Base-by-base conservation (phyloP, 805 yeast genomes). In the Priceomyces carsonii region DNA sequence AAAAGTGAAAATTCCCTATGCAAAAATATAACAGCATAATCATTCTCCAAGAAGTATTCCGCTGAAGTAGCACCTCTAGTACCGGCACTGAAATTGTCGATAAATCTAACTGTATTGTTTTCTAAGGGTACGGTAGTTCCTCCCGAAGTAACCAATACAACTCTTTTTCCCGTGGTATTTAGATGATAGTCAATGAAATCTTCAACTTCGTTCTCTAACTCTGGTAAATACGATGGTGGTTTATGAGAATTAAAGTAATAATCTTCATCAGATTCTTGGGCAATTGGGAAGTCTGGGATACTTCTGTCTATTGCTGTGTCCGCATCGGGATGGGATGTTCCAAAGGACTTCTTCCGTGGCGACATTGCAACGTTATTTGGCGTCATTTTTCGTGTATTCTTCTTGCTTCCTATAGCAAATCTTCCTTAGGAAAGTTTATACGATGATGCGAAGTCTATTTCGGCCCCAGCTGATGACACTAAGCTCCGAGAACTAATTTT, bases 71-170 rank as follows among this genome's bases (percentile, higher is more conserved):
- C 95, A 37, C 99, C 99, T 60, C 99, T 77, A 0, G 97, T 93
- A 16, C 99, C 99, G 16, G 98, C 98, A 45, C 93, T 82, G 59
- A 93, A 93, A 55, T 93, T 93, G 61, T 93, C 99, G 51, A 93
- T 89, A 61, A 93, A 93, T 35, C 99, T 66, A 5, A 93, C 99
- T 0, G 99, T 93, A 55, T 93, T 93, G 61, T 89, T 90, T 53
- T 93, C 99, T 45, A 93, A 67, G 0, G 99, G 99, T 0, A 93
- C 99, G 0, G 97, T 91, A 1, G 99, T 93, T 15, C 99, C 99
- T 16, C 99, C 99, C 6, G 91, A 80, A 0, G 99, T 93, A 3
- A 91, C 95, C 16, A 91, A 64, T 0, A 80, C 98, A 9, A 91
- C 75, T 31, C 72, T 77, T 35, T 71, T 67, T 3, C 66, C 61